These are phyloP conservation scores for Helotiales sp. DNA, from an alignment of 2,329 filamentous ascomycete species.

Conservation along the genomic window DNA sequence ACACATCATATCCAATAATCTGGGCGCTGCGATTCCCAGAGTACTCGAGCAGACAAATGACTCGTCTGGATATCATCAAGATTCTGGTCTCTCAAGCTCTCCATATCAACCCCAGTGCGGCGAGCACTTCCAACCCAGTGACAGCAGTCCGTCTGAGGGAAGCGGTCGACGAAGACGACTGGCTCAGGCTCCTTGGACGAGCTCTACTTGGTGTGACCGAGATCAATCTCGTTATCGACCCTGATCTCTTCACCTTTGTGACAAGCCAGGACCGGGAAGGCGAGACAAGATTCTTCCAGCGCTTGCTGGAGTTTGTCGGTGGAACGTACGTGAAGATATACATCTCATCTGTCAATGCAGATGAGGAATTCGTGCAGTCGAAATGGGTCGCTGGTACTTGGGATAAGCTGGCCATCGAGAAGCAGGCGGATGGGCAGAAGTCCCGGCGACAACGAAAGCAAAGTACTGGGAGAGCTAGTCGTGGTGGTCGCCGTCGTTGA, in stretches of 20 bases:
- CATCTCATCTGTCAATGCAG: background rate
- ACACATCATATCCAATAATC: background rate
- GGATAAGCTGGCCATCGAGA: background rate
- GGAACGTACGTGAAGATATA: background rate
- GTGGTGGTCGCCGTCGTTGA: background rate
- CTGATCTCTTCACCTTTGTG: background rate
- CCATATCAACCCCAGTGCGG: background rate
- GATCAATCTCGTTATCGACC: background rate
- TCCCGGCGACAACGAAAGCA: background rate
- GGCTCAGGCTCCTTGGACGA: background rate
- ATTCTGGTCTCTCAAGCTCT: background rate
- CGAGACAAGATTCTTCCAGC: background rate
- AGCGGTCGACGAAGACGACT: background rate
- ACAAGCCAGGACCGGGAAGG: background rate
- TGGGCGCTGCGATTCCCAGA: background rate
- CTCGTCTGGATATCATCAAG: background rate
- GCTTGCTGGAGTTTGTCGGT: background rate
- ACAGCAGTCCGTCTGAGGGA: background rate
- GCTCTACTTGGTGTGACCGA: background rate
- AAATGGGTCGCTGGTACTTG: background rate
- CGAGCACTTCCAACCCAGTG: background rate
- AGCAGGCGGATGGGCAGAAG: background rate
- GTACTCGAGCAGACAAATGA: background rate
- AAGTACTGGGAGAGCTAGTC: background rate
- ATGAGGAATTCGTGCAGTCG: background rate